Evolutionary conservation across 139 green algal genomes (phyloP).

Genomic region (Asterochloris erici): DNA sequence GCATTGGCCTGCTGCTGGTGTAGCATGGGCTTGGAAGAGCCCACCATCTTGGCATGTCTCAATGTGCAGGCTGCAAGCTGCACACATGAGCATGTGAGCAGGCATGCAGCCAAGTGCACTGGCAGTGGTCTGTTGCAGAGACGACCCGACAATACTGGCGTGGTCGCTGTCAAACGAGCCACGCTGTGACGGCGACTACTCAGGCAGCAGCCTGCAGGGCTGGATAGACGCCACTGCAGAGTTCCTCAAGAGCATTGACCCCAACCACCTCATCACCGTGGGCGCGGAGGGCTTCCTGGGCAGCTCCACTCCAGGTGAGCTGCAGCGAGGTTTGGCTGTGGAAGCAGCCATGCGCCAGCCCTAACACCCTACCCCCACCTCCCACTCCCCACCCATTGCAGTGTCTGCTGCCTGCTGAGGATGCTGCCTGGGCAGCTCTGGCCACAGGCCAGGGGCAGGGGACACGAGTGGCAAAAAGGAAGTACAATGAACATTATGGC

Average conservation of each 20-base stretch:
- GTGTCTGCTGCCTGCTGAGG: too few species aligned
- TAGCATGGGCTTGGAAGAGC: too few species aligned
- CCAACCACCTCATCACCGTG: conserved; percentile 68
- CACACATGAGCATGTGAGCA: not conserved
- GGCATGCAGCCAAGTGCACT: not conserved
- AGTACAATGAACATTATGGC: too few species aligned
- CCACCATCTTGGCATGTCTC: too few species aligned
- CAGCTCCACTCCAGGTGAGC: conserved; percentile 37
- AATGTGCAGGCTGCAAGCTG: not conserved
- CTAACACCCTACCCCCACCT: too few species aligned
- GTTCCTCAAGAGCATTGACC: conserved; percentile 59
- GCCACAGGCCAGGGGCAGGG: too few species aligned
- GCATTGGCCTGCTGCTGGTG: too few species aligned
- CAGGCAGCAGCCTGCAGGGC: conserved; percentile 33
- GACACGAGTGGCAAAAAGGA: too few species aligned
- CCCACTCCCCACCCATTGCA: too few species aligned
- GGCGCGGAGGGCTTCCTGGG: conserved; percentile 76
- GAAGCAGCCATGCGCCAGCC: not conserved
- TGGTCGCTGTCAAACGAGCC: conserved; percentile 68
- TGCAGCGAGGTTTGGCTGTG: not conserved
- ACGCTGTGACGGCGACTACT: conserved; percentile 37
- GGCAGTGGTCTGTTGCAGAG: conserved; percentile 15
- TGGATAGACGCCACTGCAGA: conserved; percentile 45
- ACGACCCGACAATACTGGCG: conserved; percentile 65
- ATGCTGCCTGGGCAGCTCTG: too few species aligned